Conservation (phyloP, 1,284 basidiomycete genomes). For the Naganishia albida region DNA sequence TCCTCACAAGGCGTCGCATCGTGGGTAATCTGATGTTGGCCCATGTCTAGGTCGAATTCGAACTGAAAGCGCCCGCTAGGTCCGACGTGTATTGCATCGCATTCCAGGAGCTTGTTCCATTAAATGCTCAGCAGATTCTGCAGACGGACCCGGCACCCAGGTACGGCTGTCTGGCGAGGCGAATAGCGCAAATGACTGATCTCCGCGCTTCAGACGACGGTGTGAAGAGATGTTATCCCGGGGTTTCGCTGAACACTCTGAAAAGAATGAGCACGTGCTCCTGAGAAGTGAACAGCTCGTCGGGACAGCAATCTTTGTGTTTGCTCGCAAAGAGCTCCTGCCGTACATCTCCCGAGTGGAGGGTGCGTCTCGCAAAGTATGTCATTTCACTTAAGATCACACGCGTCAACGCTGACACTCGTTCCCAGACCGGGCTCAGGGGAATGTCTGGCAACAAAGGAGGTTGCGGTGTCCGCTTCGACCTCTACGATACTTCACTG, state of each 20-base stretch:
- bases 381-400: constrained; percentile 27
- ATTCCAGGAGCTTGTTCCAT: constrained; percentile 96
- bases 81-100: constrained; percentile 89
- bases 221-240: constrained; percentile 30
- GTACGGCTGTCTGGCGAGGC: constrained; percentile 50
- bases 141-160: constrained; percentile 94
- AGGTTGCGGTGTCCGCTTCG: constrained; percentile 87
- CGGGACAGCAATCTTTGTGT: constrained; percentile 85
- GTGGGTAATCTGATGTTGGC: neutral
- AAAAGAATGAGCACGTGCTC: constrained; percentile 68
- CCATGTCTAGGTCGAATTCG: neutral
- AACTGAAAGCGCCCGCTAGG: constrained; percentile 52
- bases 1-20: neutral
- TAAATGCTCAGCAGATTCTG: constrained; percentile 94
- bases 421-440: constrained; percentile 78
- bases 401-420: neutral
- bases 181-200: neutral
- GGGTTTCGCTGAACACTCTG: constrained; percentile 24
- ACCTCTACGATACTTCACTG: constrained; percentile 85
- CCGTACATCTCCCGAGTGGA: constrained; percentile 85
- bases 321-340: constrained; percentile 76
- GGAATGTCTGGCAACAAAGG: constrained; percentile 99
- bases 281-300: constrained; percentile 94
- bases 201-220: constrained; percentile 4
- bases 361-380: constrained; percentile 83